Evolutionary conservation across 2,329 filamentous ascomycete genomes (phyloP), one percentile per base, ranked within the genome.

Genomic region (Ophiostoma fasciatum): DNA sequence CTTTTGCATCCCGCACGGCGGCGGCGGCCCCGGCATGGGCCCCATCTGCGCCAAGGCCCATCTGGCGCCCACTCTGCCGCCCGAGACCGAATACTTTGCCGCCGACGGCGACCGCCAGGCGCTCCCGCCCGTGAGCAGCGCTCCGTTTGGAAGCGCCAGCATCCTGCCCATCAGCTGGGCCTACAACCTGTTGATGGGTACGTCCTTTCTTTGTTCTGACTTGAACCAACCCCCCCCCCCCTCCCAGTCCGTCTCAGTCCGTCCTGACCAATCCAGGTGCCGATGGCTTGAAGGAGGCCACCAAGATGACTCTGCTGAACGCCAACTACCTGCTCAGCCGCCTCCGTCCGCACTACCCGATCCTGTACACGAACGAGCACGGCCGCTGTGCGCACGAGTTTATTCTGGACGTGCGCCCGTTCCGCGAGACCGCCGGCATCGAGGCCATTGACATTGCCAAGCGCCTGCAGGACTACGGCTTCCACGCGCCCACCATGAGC

Each of bases 401-500:
- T 61, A 96, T 96, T 56, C 73, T 96, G 23, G 88, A 96, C 49
- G 72, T 78, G 6, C 81, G 88, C 17, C 71, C 74, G 18, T 94
- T 94, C 67, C 82, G 83, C 53, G 79, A 87, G 36, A 74, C 75
- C 1, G 74, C 80, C 7, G 84, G 83, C 19, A 64, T 96, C 48
- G 87, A 94, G 60, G 88, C 81, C 21, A 90, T 94, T 48, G 88
- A 96, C 52, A 81, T 96, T 45, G 88, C 88, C 51, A 96, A 96
- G 68, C 82, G 88, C 44, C 74, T 96, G 15, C 87, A 94, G 59
- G 88, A 96, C 55, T 96, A 93, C 54, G 88, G 88, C 28, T 96
- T 96, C 72, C 88, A 96, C 58, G 82, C 87, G 1, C 88, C 88
- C 0, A 96, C 68, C 36, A 94, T 96, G 88, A 85, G 78, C 54